phyloP scores from a whole-genome alignment of 768 basidiomycete species.

The Mrakia hoshinonis region DNA sequence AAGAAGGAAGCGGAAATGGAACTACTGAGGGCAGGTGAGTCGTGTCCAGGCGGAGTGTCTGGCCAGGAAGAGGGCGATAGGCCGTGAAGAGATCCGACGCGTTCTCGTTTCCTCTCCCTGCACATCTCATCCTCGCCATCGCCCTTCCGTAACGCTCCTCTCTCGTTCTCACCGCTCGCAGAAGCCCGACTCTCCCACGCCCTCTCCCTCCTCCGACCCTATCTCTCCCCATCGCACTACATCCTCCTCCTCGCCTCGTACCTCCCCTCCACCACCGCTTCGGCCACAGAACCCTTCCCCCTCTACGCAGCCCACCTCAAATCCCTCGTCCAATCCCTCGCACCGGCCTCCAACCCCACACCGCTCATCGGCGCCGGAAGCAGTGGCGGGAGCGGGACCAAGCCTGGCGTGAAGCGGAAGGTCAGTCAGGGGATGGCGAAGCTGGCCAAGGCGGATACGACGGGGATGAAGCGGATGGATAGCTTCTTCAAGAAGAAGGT shows the following conservation, averaged over 20 bases:
- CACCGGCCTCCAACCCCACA: neutral
- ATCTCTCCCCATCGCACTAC: slow-evolving; percentile 9
- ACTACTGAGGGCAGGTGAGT: slow-evolving; percentile 15
- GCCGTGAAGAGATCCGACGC: neutral
- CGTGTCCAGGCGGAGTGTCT: neutral
- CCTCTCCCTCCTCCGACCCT: slow-evolving; percentile 16
- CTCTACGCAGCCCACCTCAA: slow-evolving; percentile 6
- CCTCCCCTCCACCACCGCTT: neutral
- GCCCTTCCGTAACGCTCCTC: too few species aligned
- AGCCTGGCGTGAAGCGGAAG: slow-evolving; percentile 14
- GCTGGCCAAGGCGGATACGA: slow-evolving; percentile 20
- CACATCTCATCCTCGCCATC: too few species aligned
- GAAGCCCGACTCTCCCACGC: slow-evolving; percentile 24
- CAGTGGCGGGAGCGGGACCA: neutral
- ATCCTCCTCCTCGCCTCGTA: slow-evolving; percentile 3
- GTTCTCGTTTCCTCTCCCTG: too few species aligned
- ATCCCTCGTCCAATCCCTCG: slow-evolving; percentile 5
- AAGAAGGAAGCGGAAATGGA: slow-evolving; percentile 7
- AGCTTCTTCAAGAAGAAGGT: slow-evolving; percentile 19
- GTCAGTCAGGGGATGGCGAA: slow-evolving; percentile 14
- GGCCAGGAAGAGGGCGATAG: neutral
- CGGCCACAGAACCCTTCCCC: neutral
- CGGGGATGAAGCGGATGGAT: slow-evolving; percentile 17
- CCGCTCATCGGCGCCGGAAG: neutral
- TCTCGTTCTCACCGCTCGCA: neutral